Percentiles rank a stretch among this genome's conserved stretches.
phyloP scores from a whole-genome alignment of 805 yeast genomes.

The Starmera caribaea region DNA sequence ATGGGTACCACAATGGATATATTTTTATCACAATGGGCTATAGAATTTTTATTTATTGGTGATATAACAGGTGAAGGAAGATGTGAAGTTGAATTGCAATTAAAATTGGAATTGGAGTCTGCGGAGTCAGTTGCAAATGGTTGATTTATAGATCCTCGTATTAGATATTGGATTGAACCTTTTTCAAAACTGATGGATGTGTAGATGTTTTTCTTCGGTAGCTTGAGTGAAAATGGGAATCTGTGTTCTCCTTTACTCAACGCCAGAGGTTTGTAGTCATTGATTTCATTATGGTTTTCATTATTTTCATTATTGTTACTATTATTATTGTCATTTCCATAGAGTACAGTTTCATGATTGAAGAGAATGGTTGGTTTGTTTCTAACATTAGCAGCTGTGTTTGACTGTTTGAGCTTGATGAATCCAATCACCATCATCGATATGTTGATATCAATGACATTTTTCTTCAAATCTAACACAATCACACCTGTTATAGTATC shows the following conservation, averaged over 20 bases:
- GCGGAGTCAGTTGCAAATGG: conserved; percentile 13
- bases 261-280: conserved; percentile 21
- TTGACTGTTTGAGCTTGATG: conserved; percentile 41
- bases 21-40: conserved; percentile 43
- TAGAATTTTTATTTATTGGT: conserved; percentile 15
- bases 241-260: conserved; percentile 77
- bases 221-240: conserved; percentile 74
- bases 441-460: conserved; percentile 42
- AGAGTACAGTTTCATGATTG: conserved; percentile 48
- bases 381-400: conserved; percentile 42
- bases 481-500: conserved; percentile 62
- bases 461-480: conserved; percentile 44
- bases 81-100: conserved; percentile 10
- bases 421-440: conserved; percentile 46
- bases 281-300: neutral
- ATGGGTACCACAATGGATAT: conserved; percentile 62
- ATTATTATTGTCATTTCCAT: conserved; percentile 31
- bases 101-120: conserved; percentile 9
- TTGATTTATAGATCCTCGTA: conserved; percentile 35
- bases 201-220: conserved; percentile 65
- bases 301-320: conserved; percentile 2
- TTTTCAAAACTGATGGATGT: conserved; percentile 76
- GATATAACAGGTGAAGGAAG: neutral
- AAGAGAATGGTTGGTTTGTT: conserved; percentile 44
- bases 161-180: conserved; percentile 65